phyloP scores from a whole-genome alignment of 371 early-diverging fungal species.

The Mucor indicus region DNA sequence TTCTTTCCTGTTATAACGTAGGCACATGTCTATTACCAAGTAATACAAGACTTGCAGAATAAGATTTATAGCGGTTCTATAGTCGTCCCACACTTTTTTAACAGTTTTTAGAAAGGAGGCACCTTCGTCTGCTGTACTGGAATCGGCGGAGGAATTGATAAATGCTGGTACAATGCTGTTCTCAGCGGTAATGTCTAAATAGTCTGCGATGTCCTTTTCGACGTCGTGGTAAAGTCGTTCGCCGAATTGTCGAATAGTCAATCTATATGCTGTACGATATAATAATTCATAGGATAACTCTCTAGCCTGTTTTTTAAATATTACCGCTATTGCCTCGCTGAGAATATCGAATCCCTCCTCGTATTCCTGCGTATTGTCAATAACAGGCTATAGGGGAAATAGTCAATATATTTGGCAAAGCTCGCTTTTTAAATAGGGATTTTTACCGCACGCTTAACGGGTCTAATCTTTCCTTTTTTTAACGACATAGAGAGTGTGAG shows the following conservation, averaged over 20 bases:
- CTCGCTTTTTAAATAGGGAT: no score
- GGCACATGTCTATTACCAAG: slow-evolving; percentile 51
- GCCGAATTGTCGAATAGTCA: slow-evolving; percentile 83
- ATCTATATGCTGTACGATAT: slow-evolving; percentile 83
- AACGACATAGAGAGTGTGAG: no score
- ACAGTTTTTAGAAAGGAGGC: slow-evolving; percentile 68
- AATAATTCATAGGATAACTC: slow-evolving; percentile 84
- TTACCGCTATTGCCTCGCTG: slow-evolving; percentile 72
- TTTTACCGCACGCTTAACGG: slow-evolving; percentile 19
- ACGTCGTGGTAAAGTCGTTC: slow-evolving; percentile 80
- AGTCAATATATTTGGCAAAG: no score
- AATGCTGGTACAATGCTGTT: slow-evolving; percentile 63
- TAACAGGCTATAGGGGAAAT: slow-evolving; percentile 27
- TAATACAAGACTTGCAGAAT: slow-evolving; percentile 86
- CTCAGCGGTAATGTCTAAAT: slow-evolving; percentile 60
- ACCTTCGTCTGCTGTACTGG: slow-evolving; percentile 50
- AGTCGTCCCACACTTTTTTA: slow-evolving; percentile 83
- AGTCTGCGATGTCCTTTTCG: slow-evolving; percentile 63
- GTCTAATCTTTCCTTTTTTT: slow-evolving; percentile 21
- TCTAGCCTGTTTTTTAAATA: slow-evolving; percentile 79
- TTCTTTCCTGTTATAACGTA: background rate
- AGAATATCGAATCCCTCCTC: slow-evolving; percentile 55
- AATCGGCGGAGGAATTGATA: slow-evolving; percentile 28
- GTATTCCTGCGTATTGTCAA: slow-evolving; percentile 40
- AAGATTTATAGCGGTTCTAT: slow-evolving; percentile 77